Evolutionary conservation across 2,329 filamentous ascomycete genomes (phyloP), one percentile per base, ranked within the genome.

Genomic region (Pseudocercospora musae): DNA sequence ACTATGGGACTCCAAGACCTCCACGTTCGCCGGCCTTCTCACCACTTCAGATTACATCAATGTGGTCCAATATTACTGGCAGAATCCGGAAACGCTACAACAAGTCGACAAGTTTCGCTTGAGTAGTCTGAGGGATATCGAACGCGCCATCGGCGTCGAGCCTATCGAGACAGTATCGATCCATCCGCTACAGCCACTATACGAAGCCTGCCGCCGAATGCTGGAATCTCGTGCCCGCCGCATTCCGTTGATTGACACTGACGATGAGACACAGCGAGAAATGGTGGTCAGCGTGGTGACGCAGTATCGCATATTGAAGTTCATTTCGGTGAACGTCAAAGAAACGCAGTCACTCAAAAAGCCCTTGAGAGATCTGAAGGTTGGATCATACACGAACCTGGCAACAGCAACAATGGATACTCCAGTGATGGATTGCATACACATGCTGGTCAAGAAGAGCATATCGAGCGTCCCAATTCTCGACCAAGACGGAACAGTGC

Each of bases 21-120:
- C 93, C 25, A 92, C 90, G 37, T 99, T 98, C 77, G 95, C 94
- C 44, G 95, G 95, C 42, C 85, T 99, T 54, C 84, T 99, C 68
- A 99, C 95, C 27, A 95, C 92, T 66, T 96, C 92, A 64, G 95
- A 99, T 79, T 99, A 95, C 77, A 96, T 99, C 79, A 99, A 99
- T 74, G 89, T 99, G 61, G 96, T 99, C 44, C 94, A 98, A 76
- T 99, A 99, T 79, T 98, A 99, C 81, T 97, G 92, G 83, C 93
- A 98, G 78, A 96, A 95, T 71, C 95, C 94, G 2, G 91, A 96
- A 69, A 90, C 93, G 62, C 85, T 98, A 64, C 87, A 88, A 68
- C 88, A 94, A 74, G 90, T 99, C 71, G 95, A 98, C 69, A 91
- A 96, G 76, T 97, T 99, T 76, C 89, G 92, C 52, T 80, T 99